These are phyloP conservation scores for Letharia lupina DNA, from an alignment of 495 filamentous ascomycete species.

Conservation along the genomic window DNA sequence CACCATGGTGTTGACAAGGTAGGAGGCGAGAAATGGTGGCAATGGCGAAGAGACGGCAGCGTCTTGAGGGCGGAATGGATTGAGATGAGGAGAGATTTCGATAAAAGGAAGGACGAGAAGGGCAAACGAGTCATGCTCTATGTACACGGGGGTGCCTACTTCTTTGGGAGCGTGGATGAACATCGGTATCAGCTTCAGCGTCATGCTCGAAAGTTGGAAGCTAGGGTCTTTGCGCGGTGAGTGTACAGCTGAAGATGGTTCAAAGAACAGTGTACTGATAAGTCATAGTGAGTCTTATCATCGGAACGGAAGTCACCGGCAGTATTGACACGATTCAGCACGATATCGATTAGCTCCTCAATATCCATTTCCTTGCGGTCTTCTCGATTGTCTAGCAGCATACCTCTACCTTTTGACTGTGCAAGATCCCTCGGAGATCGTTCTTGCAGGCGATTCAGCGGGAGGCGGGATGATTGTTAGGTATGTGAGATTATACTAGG, in stretches of 20 bases:
- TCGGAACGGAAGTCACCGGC: not conserved
- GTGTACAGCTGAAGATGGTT: not conserved
- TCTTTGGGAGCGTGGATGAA: slow-evolving; percentile 87
- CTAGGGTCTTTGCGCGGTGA: slow-evolving; percentile 70
- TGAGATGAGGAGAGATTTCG: slow-evolving; percentile 80
- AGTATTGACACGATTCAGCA: slow-evolving; percentile 33
- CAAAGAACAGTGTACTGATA: slow-evolving; percentile 24
- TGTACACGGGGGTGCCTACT: slow-evolving; percentile 77
- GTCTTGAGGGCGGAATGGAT: slow-evolving; percentile 83
- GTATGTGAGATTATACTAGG: slow-evolving; percentile 19
- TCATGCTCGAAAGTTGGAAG: slow-evolving; percentile 87
- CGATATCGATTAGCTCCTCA: slow-evolving; percentile 85
- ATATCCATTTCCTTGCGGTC: slow-evolving; percentile 87
- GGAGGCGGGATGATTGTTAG: slow-evolving; percentile 79
- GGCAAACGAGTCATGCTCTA: slow-evolving; percentile 82
- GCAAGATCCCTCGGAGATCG: slow-evolving; percentile 67
- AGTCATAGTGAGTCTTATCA: slow-evolving; percentile 32
- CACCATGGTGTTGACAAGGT: slow-evolving; percentile 61
- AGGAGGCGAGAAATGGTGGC: slow-evolving; percentile 87
- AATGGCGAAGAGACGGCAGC: slow-evolving; percentile 63
- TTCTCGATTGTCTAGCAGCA: slow-evolving; percentile 79
- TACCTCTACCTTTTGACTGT: slow-evolving; percentile 72
- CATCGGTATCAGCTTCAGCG: slow-evolving; percentile 95
- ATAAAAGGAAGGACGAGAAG: slow-evolving; percentile 53
- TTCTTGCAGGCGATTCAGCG: slow-evolving; percentile 83